phyloP scores from a whole-genome alignment of 495 filamentous ascomycete species.

The Talaromyces nanjingensis region DNA sequence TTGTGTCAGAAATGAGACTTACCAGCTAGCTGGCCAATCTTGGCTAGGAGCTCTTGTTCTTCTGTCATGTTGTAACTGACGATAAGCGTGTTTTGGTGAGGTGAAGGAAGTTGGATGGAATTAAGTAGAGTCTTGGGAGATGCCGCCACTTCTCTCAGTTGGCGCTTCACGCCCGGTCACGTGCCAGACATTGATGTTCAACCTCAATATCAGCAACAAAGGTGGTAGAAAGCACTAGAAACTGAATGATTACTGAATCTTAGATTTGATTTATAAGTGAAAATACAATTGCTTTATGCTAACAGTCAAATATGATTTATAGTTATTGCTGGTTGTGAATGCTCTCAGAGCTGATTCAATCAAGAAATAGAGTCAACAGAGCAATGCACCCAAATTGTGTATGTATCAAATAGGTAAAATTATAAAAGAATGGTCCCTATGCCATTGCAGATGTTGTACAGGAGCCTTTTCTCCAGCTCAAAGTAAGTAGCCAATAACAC shows the following conservation, averaged over 20 bases:
- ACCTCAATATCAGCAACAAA: not conserved
- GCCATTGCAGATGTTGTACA: not conserved
- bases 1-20: conserved; percentile 17
- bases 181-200: conserved; percentile 6
- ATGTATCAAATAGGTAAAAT: not conserved
- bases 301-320: not conserved
- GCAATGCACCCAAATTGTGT: not conserved
- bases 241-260: not conserved
- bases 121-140: not conserved
- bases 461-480: not conserved
- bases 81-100: conserved; percentile 1
- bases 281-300: not conserved
- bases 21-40: conserved; percentile 73
- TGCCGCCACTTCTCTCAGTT: conserved; percentile 12
- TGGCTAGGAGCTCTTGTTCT: conserved; percentile 66
- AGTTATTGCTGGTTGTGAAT: not conserved
- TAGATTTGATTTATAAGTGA: not conserved
- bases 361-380: not conserved
- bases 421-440: not conserved
- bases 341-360: not conserved
- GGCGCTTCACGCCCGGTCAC: conserved; percentile 13
- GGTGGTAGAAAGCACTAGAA: not conserved
- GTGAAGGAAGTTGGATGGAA: conserved; percentile 11
- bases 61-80: conserved; percentile 49
- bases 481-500: not conserved